phyloP scores from a whole-genome alignment of 2,329 filamentous ascomycete species.

The Arthrinium phaeospermum region DNA sequence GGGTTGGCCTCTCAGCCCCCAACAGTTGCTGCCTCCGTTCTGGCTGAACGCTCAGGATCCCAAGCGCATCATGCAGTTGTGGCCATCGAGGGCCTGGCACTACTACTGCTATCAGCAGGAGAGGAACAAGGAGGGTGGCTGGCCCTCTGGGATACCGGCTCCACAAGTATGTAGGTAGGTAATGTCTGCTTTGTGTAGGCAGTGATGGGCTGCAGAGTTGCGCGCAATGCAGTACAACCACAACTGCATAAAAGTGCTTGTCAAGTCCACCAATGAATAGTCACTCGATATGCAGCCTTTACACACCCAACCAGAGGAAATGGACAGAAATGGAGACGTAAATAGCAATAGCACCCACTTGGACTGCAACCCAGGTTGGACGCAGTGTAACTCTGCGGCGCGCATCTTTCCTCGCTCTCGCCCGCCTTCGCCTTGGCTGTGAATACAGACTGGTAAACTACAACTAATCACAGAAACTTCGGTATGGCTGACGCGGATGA shows the following conservation, averaged over 20 bases:
- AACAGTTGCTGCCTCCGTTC: neutral
- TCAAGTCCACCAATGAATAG: conserved; percentile 17
- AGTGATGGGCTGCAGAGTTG: neutral
- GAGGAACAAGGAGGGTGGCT: neutral
- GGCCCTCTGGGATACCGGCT: neutral
- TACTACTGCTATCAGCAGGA: neutral
- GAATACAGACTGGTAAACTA: neutral
- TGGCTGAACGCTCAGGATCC: neutral
- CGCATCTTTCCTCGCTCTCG: conserved; percentile 5
- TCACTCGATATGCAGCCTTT: neutral
- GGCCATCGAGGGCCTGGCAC: neutral
- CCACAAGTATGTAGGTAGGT: too few relatives aligned
- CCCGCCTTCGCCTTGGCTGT: neutral
- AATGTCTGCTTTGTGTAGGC: neutral
- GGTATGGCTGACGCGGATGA: neutral
- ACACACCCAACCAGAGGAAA: neutral
- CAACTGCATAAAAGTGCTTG: conserved; percentile 11
- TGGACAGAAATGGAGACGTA: conserved; percentile 2
- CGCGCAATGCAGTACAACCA: conserved; percentile 2
- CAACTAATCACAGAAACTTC: neutral
- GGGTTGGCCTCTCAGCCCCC: neutral
- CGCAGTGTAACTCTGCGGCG: conserved; percentile 19
- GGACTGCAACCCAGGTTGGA: conserved; percentile 2
- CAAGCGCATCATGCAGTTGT: neutral
- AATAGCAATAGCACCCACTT: conserved; percentile 7